A percentile compares a stretch with the other conserved stretches of the same genome.
Conservation (phyloP, 768 basidiomycete species). For the Flagelloscypha sp. region DNA sequence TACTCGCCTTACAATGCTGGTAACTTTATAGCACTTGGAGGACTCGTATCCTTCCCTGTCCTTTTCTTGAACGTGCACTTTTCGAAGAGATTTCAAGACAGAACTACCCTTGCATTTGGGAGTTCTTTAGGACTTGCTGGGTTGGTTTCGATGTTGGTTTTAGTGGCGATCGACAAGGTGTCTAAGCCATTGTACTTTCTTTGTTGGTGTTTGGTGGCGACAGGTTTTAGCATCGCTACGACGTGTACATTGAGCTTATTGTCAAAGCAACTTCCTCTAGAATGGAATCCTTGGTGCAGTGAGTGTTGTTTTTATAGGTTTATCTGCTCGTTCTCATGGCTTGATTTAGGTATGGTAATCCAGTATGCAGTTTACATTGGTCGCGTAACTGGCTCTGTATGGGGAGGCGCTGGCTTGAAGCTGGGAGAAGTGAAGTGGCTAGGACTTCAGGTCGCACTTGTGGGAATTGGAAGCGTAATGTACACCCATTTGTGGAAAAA, state of each 20-base stretch:
- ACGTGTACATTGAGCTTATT: conserved; percentile 60
- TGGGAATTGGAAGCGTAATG: conserved; percentile 49
- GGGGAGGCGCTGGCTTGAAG: conserved; percentile 53
- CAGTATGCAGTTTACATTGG: conserved; percentile 66
- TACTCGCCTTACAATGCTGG: conserved; percentile 59
- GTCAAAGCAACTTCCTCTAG: conserved; percentile 58
- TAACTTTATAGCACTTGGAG: conserved; percentile 65
- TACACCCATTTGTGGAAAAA: conserved; percentile 52
- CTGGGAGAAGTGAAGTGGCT: conserved; percentile 57
- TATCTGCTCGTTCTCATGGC: too few species aligned
- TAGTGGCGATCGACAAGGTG: conserved; percentile 32
- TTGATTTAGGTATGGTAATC: conserved; percentile 48
- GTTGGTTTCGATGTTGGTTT: conserved; percentile 40
- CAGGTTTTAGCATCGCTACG: conserved; percentile 68
- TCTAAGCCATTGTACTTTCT: conserved; percentile 40
- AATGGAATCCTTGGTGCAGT: conserved; percentile 61
- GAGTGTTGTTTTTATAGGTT: too few species aligned
- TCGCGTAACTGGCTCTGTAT: conserved; percentile 57
- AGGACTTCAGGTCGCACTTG: conserved; percentile 51
- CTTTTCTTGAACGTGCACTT: conserved; percentile 52
- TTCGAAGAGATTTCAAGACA: conserved; percentile 52
- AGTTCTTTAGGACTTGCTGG: conserved; percentile 42
- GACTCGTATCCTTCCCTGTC: conserved; percentile 55
- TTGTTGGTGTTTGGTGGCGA: conserved; percentile 53
- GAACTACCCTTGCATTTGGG: conserved; percentile 47